These are phyloP conservation scores for Aspergillus phoenicis DNA, from an alignment of 2,329 filamentous ascomycete genomes.

Conservation along the genomic window DNA sequence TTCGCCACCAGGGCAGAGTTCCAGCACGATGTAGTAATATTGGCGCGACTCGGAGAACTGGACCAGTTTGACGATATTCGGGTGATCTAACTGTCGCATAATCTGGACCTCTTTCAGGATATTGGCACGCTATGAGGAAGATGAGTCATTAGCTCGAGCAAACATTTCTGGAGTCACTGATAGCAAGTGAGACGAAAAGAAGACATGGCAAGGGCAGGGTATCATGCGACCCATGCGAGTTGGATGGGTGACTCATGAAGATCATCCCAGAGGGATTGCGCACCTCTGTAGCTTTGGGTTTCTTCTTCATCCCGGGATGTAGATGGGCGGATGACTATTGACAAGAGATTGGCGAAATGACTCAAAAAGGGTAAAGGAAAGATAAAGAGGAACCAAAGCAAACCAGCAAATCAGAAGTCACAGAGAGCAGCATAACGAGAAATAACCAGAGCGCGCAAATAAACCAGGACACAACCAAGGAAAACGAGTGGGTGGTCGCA, in stretches of 20 bases:
- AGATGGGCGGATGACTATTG: conserved; percentile 84
- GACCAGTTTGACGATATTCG: conserved; percentile 91
- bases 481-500: conserved; percentile 24
- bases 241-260: not conserved
- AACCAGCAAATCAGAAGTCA: conserved; percentile 26
- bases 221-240: conserved; percentile 9
- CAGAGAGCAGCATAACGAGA: conserved; percentile 23
- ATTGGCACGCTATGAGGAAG: conserved; percentile 74
- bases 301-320: conserved; percentile 95
- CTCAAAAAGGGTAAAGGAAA: conserved; percentile 31
- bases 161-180: not conserved
- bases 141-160: conserved; percentile 29
- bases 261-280: conserved; percentile 47
- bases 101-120: conserved; percentile 99
- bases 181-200: not conserved
- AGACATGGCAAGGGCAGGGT: conserved; percentile 9
- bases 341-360: conserved; percentile 53
- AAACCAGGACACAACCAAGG: conserved; percentile 26
- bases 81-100: conserved; percentile 95
- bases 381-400: conserved; percentile 22
- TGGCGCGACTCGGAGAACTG: conserved; percentile 92
- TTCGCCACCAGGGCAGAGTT: conserved; percentile 92
- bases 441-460: conserved; percentile 26
- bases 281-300: conserved; percentile 97
- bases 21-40: conserved; percentile 97